These are phyloP conservation scores for Podaxis sp. DNA, from an alignment of 768 basidiomycete species.

Conservation along the genomic window DNA sequence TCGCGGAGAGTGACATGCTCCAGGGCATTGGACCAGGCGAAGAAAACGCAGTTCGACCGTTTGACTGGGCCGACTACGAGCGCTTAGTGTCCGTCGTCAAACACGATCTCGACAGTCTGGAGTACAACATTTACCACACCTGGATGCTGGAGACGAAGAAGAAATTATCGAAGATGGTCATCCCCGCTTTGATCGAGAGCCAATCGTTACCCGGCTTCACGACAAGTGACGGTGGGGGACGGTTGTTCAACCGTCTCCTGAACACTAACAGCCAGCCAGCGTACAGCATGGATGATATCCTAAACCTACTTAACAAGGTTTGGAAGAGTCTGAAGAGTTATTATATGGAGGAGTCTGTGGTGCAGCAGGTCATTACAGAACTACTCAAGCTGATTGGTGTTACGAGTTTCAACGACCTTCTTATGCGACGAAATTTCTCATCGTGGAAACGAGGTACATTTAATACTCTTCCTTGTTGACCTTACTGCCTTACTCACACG, in stretches of 20 bases:
- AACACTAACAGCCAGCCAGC: conserved; percentile 84
- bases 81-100: conserved; percentile 96
- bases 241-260: conserved; percentile 90
- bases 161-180: conserved; percentile 93
- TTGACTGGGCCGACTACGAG: conserved; percentile 97
- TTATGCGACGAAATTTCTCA: conserved; percentile 98
- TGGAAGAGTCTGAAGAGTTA: conserved; percentile 98
- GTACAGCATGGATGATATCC: conserved; percentile 97
- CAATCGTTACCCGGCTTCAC: conserved; percentile 98
- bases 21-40: conserved; percentile 97
- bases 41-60: conserved; percentile 85
- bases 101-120: conserved; percentile 95
- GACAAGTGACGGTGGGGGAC: conserved; percentile 88
- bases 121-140: conserved; percentile 99
- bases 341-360: conserved; percentile 96
- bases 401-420: conserved; percentile 94
- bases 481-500: conserved; percentile 2
- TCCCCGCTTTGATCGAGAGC: conserved; percentile 97
- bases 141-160: conserved; percentile 99
- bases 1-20: conserved; percentile 98
- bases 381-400: conserved; percentile 94
- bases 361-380: conserved; percentile 93
- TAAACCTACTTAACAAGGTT: conserved; percentile 95
- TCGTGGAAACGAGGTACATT: conserved; percentile 96
- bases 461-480: not conserved